Evolutionary conservation across 2,329 filamentous ascomycete species (phyloP), one percentile per base, ranked within the genome.

Genomic region (Tolypocladium amazonense): DNA sequence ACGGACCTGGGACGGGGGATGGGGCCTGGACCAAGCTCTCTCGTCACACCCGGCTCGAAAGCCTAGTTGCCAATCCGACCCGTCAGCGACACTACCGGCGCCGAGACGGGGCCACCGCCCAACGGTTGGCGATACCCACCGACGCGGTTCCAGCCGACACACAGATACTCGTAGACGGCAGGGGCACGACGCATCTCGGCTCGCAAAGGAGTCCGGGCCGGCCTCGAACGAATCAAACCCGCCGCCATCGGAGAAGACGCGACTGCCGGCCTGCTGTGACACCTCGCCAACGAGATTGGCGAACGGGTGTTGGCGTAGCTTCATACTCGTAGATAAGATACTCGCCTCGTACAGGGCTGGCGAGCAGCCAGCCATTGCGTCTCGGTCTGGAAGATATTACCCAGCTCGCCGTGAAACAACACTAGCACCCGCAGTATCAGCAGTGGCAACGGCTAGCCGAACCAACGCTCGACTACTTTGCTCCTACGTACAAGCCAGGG

Each of bases 1-100:
- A 50, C 35, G 56, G 56, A 53, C 56, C 56, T 23, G 56, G 56
- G 33, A 58, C 56, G 39, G 56, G 56, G 56, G 38, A 53, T 23
- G 23, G 45, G 45, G 33, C 35, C 23, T 52, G 37, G 33, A 35
- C 30, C 56, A 45, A 8, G 56, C 41, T n/a, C n/a, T n/a, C n/a
- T 52, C 43, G 43, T 58, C 33, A 52, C 56, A 50, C 43, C 43
- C 43, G 25, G 56, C 38, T 47, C 25, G 25, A 33, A 41, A 33
- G 56, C 56, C 56, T 52, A 52, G 56, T 9, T 50, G 56, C 35
- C 56, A 57, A 12, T 45, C 23, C 38, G 56, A 47, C 41, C 47
- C 25, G 47, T 33, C 47, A 12, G 18, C 50, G 20, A 33, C 5
- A n/a, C 27, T 38, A 45, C 37, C 41, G 56, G 43, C 56, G 7